A percentile compares a stretch with the other conserved stretches of the same genome.
phyloP scores from a whole-genome alignment of 805 yeast species.

The Priceomyces castillae region DNA sequence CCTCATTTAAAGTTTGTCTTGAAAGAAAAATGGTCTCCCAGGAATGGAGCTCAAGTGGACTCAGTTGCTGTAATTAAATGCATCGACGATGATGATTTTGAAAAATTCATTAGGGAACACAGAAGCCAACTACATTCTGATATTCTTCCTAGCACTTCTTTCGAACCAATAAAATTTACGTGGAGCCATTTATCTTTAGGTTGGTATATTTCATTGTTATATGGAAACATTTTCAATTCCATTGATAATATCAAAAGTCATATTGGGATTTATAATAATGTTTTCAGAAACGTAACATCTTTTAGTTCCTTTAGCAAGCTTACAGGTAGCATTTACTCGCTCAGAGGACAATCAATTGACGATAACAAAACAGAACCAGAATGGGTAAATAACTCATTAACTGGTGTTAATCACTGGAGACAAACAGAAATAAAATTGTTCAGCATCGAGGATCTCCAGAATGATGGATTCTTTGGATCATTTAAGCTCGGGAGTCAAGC shows the following conservation, averaged over 20 bases:
- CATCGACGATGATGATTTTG: slow-evolving; percentile 39
- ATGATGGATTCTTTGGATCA: slow-evolving; percentile 21
- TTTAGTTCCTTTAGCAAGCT: slow-evolving; percentile 37
- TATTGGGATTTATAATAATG: slow-evolving; percentile 24
- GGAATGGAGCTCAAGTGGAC: slow-evolving; percentile 18
- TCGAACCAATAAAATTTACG: slow-evolving; percentile 47
- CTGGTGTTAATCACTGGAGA: slow-evolving; percentile 51
- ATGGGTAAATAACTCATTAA: slow-evolving; percentile 27
- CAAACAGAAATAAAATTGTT: slow-evolving; percentile 51
- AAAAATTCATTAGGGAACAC: slow-evolving; percentile 16
- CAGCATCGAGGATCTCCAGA: slow-evolving; percentile 28
- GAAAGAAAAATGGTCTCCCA: slow-evolving; percentile 24
- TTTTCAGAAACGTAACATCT: slow-evolving; percentile 40
- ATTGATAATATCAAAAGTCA: slow-evolving; percentile 17
- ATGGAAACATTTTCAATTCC: slow-evolving; percentile 52
- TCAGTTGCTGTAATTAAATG: slow-evolving; percentile 33
- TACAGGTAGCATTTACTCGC: slow-evolving; percentile 37
- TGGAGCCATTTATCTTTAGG: slow-evolving; percentile 69
- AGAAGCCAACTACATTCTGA: slow-evolving; percentile 37
- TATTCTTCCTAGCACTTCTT: slow-evolving; percentile 41
- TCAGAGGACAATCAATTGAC: slow-evolving; percentile 20
- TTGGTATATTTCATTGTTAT: slow-evolving; percentile 70
- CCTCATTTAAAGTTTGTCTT: slow-evolving; percentile 31
- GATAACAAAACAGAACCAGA: slow-evolving; percentile 12
- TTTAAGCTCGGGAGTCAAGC: slow-evolving; percentile 12